These are phyloP conservation scores for Mollisiaceae sp. DNA, from an alignment of 2,329 filamentous ascomycete species.

Conservation along the genomic window DNA sequence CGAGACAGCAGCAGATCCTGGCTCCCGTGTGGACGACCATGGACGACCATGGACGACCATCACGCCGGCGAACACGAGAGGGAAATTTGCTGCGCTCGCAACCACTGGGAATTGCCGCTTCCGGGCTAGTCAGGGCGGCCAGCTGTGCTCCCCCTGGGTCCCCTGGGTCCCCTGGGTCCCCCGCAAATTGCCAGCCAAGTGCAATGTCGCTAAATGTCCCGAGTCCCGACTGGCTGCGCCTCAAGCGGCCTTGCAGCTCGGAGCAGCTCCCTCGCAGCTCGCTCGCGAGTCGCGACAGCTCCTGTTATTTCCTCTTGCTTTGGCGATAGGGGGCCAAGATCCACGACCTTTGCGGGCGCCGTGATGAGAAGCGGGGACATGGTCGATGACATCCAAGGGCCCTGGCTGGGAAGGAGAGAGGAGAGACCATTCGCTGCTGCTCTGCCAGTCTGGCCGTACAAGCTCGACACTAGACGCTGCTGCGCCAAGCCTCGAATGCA, in stretches of 20 bases:
- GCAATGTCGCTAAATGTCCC: conserved; percentile 3
- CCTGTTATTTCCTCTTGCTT: too few relatives aligned
- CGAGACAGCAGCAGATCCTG: not conserved
- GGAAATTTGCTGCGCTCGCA: conserved; percentile 9
- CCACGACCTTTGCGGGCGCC: not conserved
- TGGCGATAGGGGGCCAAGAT: not conserved
- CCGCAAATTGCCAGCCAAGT: conserved; percentile 1
- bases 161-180: too few relatives aligned
- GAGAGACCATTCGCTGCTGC: not conserved
- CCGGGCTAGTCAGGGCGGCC: conserved; percentile 5
- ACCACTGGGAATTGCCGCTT: not conserved
- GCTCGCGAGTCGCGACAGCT: too few relatives aligned
- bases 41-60: too few relatives aligned
- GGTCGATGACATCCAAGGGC: not conserved
- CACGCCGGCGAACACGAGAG: conserved; percentile 6
- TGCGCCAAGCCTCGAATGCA: conserved; percentile 20
- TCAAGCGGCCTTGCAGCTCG: not conserved
- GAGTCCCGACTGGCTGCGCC: conserved; percentile 4
- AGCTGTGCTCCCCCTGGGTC: not conserved
- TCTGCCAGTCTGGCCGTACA: not conserved
- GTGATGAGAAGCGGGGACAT: conserved; percentile 4
- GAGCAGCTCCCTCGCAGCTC: too few relatives aligned
- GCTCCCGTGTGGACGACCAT: conserved; percentile 4
- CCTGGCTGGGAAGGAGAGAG: not conserved
- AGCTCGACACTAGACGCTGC: conserved; percentile 4